Evolutionary conservation across 129 eudicot genomes (phyloP).

Genomic region (Lactuca saligna): DNA sequence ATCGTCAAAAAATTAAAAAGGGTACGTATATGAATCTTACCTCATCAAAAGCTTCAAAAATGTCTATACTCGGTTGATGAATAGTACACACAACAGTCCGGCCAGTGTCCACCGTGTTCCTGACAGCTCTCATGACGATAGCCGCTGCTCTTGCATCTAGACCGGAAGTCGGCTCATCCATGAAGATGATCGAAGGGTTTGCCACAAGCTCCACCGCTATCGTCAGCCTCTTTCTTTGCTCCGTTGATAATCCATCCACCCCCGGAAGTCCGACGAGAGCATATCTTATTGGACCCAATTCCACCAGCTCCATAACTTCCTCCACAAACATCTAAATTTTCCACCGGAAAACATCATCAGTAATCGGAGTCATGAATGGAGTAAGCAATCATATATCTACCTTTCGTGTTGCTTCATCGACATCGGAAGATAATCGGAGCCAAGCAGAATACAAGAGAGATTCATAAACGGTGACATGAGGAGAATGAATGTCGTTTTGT

Average conservation of each 20-base stretch:
- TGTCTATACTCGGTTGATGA: conserved; percentile 84
- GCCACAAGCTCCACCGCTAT: conserved; percentile 87
- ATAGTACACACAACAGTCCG: conserved; percentile 88
- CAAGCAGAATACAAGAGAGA: conserved; percentile 76
- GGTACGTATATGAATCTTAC: conserved; percentile 25
- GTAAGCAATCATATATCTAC: conserved; percentile 17
- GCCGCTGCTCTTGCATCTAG: conserved; percentile 94
- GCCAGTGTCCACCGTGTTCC: conserved; percentile 82
- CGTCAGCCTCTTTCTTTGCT: conserved; percentile 82
- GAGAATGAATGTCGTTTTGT: conserved; percentile 83
- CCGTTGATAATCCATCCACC: conserved; percentile 71
- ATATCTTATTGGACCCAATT: conserved; percentile 47
- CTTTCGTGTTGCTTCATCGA: conserved; percentile 53
- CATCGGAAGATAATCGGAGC: conserved; percentile 68
- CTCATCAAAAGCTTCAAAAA: conserved; percentile 83
- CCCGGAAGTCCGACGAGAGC: conserved; percentile 81
- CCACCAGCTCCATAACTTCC: conserved; percentile 83
- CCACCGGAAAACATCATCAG: neutral
- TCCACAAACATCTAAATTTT: conserved; percentile 65
- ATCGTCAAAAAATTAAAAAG: neutral
- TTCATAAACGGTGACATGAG: conserved; percentile 75
- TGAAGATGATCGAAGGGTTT: conserved; percentile 81
- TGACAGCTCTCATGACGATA: conserved; percentile 70
- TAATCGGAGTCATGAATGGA: neutral
- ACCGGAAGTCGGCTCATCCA: conserved; percentile 95